Base-by-base conservation (phyloP, 2,329 filamentous ascomycete genomes). In the Colletotrichum cordylinicola region DNA sequence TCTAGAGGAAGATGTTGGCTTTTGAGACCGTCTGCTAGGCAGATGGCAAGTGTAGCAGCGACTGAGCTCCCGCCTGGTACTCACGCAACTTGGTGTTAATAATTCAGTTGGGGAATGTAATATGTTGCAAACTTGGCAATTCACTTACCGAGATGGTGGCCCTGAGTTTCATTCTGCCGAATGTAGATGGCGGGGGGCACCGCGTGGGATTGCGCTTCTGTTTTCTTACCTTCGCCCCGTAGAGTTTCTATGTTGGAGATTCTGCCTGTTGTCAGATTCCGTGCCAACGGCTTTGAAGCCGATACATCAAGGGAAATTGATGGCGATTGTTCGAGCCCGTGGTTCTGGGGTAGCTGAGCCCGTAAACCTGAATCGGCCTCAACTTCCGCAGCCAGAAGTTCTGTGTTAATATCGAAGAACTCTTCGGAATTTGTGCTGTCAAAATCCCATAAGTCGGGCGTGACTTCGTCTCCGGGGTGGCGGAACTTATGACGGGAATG, bases 231-330 rank as follows among this genome's bases (percentile, higher is more conserved):
- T n/a, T 48, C 39, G 2, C 39, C 39, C 39, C 39, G 39, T n/a
- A 48, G 39, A 48, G 18, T 48, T n/a, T 48, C 39, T 48, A 48
- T 48, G 39, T 0, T 48, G 18, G 39, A n/a, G 0, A 48, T 18
- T n/a, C 1, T 48, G 5, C 39, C 39, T 0, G 0, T 48, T 0
- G 39, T 48, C 18, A 6, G 1, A 12, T 12, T 48, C 0, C 0
- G 18, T 9, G 39, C 39, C 0, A 3, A n/a, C 1, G 39, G 0
- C 18, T 48, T 48, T 9, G 1, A 48, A 48, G 39, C 39, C 0
- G 9, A 12, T n/a, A 12, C 39, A 0, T 0, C 5, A 48, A 18
- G 18, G 39, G 39, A 48, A 48, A 12, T 48, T 6, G 2, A 48
- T n/a, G 18, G 39, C 0, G 18, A 48, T 12, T 48, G 12, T 12